These are phyloP conservation scores for Penicillium palitans DNA, from an alignment of 2,329 filamentous ascomycete species.

Conservation along the genomic window DNA sequence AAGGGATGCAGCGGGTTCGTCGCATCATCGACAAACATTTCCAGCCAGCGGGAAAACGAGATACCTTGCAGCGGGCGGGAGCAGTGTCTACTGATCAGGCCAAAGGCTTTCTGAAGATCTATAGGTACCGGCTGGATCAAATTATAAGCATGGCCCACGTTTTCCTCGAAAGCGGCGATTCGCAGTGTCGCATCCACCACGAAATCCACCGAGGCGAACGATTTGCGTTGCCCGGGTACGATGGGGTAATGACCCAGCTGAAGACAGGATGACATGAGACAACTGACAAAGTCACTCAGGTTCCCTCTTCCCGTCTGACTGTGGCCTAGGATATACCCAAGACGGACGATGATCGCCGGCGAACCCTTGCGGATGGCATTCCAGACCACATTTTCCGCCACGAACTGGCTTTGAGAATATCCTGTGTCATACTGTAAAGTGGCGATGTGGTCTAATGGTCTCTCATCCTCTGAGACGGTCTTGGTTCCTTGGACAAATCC, in stretches of 20 bases:
- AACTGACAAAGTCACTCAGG: constrained; percentile 17
- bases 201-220: constrained; percentile 22
- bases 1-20: background rate
- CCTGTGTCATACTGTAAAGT: constrained; percentile 13
- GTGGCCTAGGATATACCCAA: constrained; percentile 20
- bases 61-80: background rate
- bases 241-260: constrained; percentile 16
- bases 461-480: constrained; percentile 11
- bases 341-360: constrained; percentile 22
- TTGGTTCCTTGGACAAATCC: background rate
- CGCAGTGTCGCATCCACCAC: constrained; percentile 13
- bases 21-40: background rate
- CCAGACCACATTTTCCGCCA: constrained; percentile 22
- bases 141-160: constrained; percentile 22
- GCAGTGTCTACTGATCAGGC: background rate
- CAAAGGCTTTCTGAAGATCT: background rate
- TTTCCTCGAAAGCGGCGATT: constrained; percentile 9
- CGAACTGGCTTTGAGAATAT: constrained; percentile 24
- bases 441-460: background rate
- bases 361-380: constrained; percentile 20
- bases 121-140: constrained; percentile 12
- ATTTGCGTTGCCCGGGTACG: constrained; percentile 7
- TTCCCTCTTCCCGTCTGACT: constrained; percentile 19
- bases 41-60: background rate
- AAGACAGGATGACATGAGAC: constrained; percentile 20